Conservation (phyloP, 83 land plant species). For the Picea abies region DNA sequence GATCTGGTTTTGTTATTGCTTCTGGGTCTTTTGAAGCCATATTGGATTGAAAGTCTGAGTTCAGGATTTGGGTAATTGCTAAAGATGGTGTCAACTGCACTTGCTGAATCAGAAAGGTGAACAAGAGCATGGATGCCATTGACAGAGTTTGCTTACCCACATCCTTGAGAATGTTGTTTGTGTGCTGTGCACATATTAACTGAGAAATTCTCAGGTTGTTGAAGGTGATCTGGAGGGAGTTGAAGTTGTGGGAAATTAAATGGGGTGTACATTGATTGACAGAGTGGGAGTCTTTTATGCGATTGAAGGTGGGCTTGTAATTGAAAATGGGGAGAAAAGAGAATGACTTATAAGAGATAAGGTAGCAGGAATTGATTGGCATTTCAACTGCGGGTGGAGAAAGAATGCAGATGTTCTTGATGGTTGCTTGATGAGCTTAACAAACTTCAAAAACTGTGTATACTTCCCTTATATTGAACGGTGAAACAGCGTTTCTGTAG, state of each 20-base stretch:
- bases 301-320: neutral
- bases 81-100: neutral
- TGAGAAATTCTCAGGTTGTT: neutral
- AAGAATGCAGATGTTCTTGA: too few relatives aligned
- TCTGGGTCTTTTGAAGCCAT: neutral
- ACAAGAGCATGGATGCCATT: neutral
- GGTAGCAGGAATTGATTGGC: neutral
- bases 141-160: neutral
- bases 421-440: too few relatives aligned
- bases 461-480: too few relatives aligned
- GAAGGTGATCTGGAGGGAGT: neutral
- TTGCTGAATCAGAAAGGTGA: neutral
- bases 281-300: neutral
- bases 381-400: neutral
- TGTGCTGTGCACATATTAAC: neutral
- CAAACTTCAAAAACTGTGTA: too few relatives aligned
- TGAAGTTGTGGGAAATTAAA: neutral
- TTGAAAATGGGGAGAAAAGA: neutral
- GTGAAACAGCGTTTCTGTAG: too few relatives aligned
- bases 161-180: neutral
- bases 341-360: neutral
- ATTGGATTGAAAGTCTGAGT: slow-evolving; percentile 9
- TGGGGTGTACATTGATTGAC: neutral
- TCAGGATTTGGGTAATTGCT: slow-evolving; percentile 10
- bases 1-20: neutral